A percentile compares a stretch with the other conserved stretches of the same genome.
These are phyloP conservation scores for Termitomyces heimii DNA, from an alignment of 768 basidiomycete species.

Conservation along the genomic window DNA sequence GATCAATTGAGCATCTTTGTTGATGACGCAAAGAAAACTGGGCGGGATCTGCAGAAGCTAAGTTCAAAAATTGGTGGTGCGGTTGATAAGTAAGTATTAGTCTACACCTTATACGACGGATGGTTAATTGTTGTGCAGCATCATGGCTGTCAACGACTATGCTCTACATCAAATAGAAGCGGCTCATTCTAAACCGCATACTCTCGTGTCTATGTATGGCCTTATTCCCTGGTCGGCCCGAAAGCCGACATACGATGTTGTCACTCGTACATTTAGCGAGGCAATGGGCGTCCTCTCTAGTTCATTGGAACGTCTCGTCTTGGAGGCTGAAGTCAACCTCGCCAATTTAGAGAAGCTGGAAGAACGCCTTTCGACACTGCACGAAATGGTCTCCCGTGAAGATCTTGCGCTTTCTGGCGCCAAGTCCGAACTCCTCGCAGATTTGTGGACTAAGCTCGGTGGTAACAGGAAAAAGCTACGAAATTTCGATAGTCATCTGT, in stretches of 20 bases:
- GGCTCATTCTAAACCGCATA: constrained; percentile 29
- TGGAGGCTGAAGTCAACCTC: constrained; percentile 61
- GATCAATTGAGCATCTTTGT: constrained; percentile 48
- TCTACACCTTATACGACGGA: background rate
- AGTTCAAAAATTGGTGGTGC: constrained; percentile 65
- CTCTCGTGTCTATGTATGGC: constrained; percentile 24
- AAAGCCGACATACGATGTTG: constrained; percentile 34
- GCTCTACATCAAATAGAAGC: constrained; percentile 54
- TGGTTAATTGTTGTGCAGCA: constrained; percentile 29
- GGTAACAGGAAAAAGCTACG: constrained; percentile 47
- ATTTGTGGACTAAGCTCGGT: constrained; percentile 67
- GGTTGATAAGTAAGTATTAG: constrained; percentile 58
- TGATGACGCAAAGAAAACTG: constrained; percentile 53
- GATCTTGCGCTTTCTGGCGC: constrained; percentile 37
- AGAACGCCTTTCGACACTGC: constrained; percentile 46
- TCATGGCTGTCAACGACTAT: constrained; percentile 71
- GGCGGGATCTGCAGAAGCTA: constrained; percentile 54
- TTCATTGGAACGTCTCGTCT: constrained; percentile 47
- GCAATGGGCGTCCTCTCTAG: constrained; percentile 56
- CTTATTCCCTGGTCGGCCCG: constrained; percentile 34
- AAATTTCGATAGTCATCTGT: constrained; percentile 45
- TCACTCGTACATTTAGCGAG: constrained; percentile 49
- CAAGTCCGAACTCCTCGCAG: constrained; percentile 49
- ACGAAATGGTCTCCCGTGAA: constrained; percentile 59
- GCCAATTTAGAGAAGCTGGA: constrained; percentile 58